Base-by-base conservation (phyloP, 805 yeast species). In the Wickerhamomyces pijperi region DNA sequence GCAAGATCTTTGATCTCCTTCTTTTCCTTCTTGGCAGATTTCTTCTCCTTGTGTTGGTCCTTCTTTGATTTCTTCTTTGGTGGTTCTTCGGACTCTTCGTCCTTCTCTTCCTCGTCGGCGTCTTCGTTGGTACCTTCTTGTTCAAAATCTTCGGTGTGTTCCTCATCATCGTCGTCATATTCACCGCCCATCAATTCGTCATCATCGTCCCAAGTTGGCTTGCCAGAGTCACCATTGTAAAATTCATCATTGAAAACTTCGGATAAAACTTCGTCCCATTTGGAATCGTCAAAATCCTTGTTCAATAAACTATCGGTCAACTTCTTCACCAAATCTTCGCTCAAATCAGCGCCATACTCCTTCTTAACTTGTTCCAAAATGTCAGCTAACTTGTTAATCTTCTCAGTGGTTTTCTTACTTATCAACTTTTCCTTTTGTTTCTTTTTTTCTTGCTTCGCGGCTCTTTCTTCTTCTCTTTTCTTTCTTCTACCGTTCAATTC, bases 221-320 rank as follows among this genome's bases (percentile, higher is more conserved):
- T 80, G 8, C 53, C 58, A 20, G 55, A 64, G 14, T 61, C 70
- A 32, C 68, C 76, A n/a, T 66, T 67, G 50, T 88, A 87, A 55
- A 72, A 88, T 41, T 79, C 85, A 36, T 88, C 95, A 53, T 86
- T 74, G 56, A 92, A 92, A 25, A 90, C 74, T 54, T 82, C 82
- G 36, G 81, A 75, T 79, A 92, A 78, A 45, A 84, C 77, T 41
- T 60, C 64, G 58, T 92, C 97, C 97, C 97, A 92, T 44, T 85
- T 94, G 20, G 79, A 73, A 51, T 82, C 86, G 48, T 84, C 86
- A 56, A 85, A 92, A 54, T 92, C 97, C 37, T 82, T 94, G 33
- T 83, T 82, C 44, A 92, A 63, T 48, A 90, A 70, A 35, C 80
- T 71, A 39, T 80, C 81, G 13, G 88, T 85, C 51, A 88, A 76